Evolutionary conservation across 306 rosid species (phyloP).

Genomic region (Gastrolobium bilobum): DNA sequence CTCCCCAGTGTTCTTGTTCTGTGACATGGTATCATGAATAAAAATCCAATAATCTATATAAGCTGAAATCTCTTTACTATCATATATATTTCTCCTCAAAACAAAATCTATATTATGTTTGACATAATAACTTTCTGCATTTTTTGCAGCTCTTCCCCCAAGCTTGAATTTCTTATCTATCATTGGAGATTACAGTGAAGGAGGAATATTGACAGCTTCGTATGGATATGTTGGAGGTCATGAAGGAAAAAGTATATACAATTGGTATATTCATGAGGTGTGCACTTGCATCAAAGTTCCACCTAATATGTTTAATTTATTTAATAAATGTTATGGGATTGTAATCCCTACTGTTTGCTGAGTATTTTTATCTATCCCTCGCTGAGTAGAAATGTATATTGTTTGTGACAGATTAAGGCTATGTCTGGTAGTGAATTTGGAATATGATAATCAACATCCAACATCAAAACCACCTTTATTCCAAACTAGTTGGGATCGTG

Average conservation of each 20-base stretch:
- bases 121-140: conserved; percentile 44
- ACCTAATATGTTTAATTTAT: not conserved
- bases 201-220: conserved; percentile 91
- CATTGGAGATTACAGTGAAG: conserved; percentile 91
- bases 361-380: not conserved
- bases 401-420: not conserved
- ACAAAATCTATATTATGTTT: conserved; percentile 4
- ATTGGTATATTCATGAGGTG: conserved; percentile 97
- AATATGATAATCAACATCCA: not conserved
- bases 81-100: conserved; percentile 15
- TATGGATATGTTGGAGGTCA: conserved; percentile 99
- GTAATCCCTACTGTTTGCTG: conserved; percentile 1
- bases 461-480: no score
- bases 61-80: conserved; percentile 22
- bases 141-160: conserved; percentile 91
- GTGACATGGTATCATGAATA: conserved; percentile 18
- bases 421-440: not conserved
- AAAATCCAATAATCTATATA: not conserved
- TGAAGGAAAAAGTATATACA: conserved; percentile 94
- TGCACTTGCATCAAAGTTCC: conserved; percentile 29
- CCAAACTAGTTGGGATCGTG: no score
- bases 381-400: not conserved
- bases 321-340: not conserved
- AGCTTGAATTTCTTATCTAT: conserved; percentile 97
- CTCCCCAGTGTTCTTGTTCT: conserved; percentile 39